Base-by-base conservation (phyloP, 441 rosid species). In the Lagerstroemia fauriei region DNA sequence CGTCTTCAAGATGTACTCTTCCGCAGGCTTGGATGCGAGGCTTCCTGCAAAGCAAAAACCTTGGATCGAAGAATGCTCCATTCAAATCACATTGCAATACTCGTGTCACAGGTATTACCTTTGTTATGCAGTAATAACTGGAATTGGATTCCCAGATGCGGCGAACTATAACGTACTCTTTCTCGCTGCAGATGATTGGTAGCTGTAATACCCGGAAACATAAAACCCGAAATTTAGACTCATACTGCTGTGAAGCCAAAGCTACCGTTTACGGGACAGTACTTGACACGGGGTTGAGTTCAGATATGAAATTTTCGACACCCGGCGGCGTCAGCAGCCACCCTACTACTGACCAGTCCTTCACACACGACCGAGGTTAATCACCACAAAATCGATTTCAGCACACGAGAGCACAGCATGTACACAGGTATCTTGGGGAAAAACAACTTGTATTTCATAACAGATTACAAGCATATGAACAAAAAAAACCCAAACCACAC, bases 61-160 rank as follows among this genome's bases (percentile, higher is more conserved):
- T 61, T 51, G 14, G 48, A 56, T 34, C 78, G 12, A 11, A 48
- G 46, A 77, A 51, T 77, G 20, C 65, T 34, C 48, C 31, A 38
- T 38, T 38, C 44, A 38, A 63, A 25, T 46, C 12, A 29, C 29
- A 22, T 7, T 10, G 10, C 38, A 5, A 18, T 61, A 46, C 59
- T 75, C 9, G 48, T 61, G 73, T 4, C 25, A 9, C 31, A 1
- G 22, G 11, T 4, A 5, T 41, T 78, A 82, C 84, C 84, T 82
- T 82, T 44, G 81, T 82, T 41, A 82, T 80, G 50, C 53, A 77
- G 48, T 77, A 82, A 66, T 71, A 82, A 50, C 46, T 57, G 61
- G 84, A 77, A 25, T 48, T 68, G 44, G 73, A 82, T 31, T 48
- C 72, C 84, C 84, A 82, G 59, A 72, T 77, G 59, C 84, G 73